Base-by-base conservation (phyloP, 1,284 basidiomycete genomes). In the Pterulicium gracile region DNA sequence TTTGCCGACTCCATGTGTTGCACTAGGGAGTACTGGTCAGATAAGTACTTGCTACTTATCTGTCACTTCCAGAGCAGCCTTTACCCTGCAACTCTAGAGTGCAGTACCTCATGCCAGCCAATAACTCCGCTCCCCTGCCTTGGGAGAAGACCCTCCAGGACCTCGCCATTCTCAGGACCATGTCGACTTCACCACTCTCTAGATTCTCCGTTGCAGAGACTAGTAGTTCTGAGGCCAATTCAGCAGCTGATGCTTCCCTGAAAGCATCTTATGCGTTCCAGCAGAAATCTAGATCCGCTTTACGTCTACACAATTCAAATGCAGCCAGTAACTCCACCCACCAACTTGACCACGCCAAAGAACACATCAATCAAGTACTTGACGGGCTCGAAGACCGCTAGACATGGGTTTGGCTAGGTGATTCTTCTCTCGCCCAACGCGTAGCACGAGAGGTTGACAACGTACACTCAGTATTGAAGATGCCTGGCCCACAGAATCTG, bases 251-350 rank as follows among this genome's bases (percentile, higher is more conserved):
- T n/a, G n/a, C 27, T 18, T 17, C 15, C 15, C 36, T 39, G n/a
- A 18, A 39, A 5, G 7, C 15, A 5, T 39, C 36, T 5, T 18
- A 4, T 18, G 4, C n/a, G n/a, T 39, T 39, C 19, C 36, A 39
- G 19, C 36, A 18, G 36, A 7, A 39, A 39, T 39, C 36, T 39
- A 39, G 36, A 18, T 39, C 36, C 36, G 36, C 36, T 5, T 39
- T 39, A 17, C 36, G 19, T 39, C 36, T 39, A 13, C 36, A 39
- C 15, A 13, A 5, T 17, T 39, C 15, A 17, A 5, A 4, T 7
- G 15, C 15, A 4, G 5, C 36, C 5, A 10, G 15, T 5, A 7
- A 39, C 15, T 39, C 36, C 15, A 17, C 36, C 15, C 36, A 39
- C 36, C 15, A 17, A 5, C 15, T 32, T 32, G n/a, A n/a, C n/a